A percentile compares a stretch with the other conserved stretches of the same genome.
Conservation (phyloP, 1,139 yeast genomes). For the Suhomyces guaymorum region DNA sequence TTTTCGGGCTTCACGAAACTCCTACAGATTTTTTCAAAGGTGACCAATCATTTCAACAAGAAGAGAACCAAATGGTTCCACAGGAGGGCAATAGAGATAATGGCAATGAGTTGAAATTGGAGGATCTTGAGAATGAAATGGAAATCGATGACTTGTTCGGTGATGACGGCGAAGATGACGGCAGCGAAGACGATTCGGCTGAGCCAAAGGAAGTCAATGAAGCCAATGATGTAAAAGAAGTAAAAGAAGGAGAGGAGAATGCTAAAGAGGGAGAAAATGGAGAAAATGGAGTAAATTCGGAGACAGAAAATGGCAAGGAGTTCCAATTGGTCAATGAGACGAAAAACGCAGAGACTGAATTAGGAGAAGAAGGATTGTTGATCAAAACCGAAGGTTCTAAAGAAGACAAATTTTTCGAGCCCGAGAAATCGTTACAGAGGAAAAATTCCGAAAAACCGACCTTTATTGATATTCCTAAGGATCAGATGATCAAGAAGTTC, state of each 20-base stretch:
- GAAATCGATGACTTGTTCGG: conserved; percentile 49
- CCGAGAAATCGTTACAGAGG: background rate
- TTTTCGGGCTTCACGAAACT: conserved; percentile 24
- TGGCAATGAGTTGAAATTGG: too few species aligned
- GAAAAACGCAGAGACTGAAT: background rate
- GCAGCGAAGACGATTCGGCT: conserved; percentile 21
- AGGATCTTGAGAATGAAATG: conserved; percentile 21
- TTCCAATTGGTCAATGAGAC: background rate
- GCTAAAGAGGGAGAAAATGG: conserved; percentile 4
- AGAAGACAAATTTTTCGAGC: conserved; percentile 14
- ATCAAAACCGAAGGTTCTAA: too few species aligned
- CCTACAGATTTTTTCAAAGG: conserved; percentile 30
- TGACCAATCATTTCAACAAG: conserved; percentile 23
- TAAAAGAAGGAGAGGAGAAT: conserved; percentile 16
- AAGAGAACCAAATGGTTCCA: too few species aligned
- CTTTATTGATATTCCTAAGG: conserved; percentile 55
- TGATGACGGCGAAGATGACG: conserved; percentile 39
- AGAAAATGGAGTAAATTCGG: background rate
- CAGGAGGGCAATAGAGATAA: too few species aligned
- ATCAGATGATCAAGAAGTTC: conserved; percentile 34
- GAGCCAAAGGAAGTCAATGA: conserved; percentile 2
- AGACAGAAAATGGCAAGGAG: background rate
- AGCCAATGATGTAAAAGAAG: conserved; percentile 15
- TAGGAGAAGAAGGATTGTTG: conserved; percentile 5
- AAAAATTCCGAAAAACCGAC: conserved; percentile 15